Evolutionary conservation across 768 basidiomycete species (phyloP).

Genomic region (Mrakia blollopis): DNA sequence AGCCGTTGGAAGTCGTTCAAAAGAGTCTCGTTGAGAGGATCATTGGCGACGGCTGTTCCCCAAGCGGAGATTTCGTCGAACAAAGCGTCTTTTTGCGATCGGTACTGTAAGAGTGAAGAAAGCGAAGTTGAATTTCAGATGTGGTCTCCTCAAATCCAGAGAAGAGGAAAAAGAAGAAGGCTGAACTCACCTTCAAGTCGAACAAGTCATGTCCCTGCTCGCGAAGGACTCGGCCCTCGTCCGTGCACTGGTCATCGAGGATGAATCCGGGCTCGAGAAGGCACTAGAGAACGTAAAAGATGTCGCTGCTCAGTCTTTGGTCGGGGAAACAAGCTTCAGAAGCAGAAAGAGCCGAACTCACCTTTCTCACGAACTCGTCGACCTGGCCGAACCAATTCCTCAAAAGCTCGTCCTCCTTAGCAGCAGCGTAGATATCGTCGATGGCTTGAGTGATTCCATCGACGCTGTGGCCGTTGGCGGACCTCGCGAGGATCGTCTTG

Average conservation of each 20-base stretch:
- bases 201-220: conserved; percentile 75
- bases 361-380: conserved; percentile 60
- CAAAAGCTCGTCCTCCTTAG: conserved; percentile 67
- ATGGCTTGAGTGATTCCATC: conserved; percentile 64
- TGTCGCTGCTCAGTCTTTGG: too few relatives aligned
- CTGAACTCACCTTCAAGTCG: conserved; percentile 50
- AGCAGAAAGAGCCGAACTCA: not conserved
- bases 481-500: conserved; percentile 79
- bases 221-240: conserved; percentile 58
- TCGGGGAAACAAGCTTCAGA: too few relatives aligned
- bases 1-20: conserved; percentile 71
- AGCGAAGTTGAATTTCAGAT: not conserved
- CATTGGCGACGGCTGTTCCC: conserved; percentile 81
- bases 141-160: too few relatives aligned
- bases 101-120: conserved; percentile 48
- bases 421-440: conserved; percentile 66
- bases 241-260: conserved; percentile 66
- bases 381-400: conserved; percentile 65
- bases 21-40: conserved; percentile 45
- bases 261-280: conserved; percentile 80
- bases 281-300: conserved; percentile 39
- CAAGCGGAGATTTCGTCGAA: conserved; percentile 65
- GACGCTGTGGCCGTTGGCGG: conserved; percentile 63
- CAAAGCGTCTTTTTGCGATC: conserved; percentile 71
- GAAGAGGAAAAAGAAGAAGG: not conserved